Evolutionary conservation across 1,284 basidiomycete species (phyloP), one percentile per base, ranked within the genome.

Genomic region (Cryptococcus sp.): DNA sequence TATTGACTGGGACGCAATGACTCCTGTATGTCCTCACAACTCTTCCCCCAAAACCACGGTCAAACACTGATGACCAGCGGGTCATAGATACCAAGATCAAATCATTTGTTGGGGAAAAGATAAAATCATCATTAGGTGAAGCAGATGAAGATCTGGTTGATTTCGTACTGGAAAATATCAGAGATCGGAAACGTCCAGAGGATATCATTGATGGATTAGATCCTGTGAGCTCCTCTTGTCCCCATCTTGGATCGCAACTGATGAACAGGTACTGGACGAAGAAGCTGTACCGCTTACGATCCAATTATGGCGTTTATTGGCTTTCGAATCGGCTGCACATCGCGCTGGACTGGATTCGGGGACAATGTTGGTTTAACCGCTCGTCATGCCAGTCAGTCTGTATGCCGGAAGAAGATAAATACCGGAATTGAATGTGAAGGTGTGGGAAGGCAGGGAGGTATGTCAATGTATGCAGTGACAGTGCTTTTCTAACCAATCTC

Each of bases 161-260:
- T 81, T 93, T 91, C 66, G 88, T 88, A 11, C 76, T 91, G 16
- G 90, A 92, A 68, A 88, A 92, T 70, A 74, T 93, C 45, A 86
- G 87, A 66, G 88, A 89, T 56, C 86, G 86, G 66, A 92, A 91
- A 66, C 78, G 81, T 14, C 87, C 89, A 0, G 79, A 80, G 49
- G 89, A 88, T 62, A 79, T 93, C 0, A 81, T 90, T 9, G 90
- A 92, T 62, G 89, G 88, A 14, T 76, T 94, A 31, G 88, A 88
- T 74, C 86, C 88, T 55, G 91, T 92, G 76, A 67, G 88, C 81
- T 7, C 49, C 7, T 9, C 24, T 32, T 22, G 48, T 9, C 37
- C 25, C 44, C 45, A 13, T 43, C 14, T 16, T 18, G 7, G 32
- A 40, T 39, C 37, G 36, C 19, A 37, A 32, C 41, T 48, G 24